phyloP scores from a whole-genome alignment of 192 early-diverging fungal genomes.

The Thamnidium elegans region DNA sequence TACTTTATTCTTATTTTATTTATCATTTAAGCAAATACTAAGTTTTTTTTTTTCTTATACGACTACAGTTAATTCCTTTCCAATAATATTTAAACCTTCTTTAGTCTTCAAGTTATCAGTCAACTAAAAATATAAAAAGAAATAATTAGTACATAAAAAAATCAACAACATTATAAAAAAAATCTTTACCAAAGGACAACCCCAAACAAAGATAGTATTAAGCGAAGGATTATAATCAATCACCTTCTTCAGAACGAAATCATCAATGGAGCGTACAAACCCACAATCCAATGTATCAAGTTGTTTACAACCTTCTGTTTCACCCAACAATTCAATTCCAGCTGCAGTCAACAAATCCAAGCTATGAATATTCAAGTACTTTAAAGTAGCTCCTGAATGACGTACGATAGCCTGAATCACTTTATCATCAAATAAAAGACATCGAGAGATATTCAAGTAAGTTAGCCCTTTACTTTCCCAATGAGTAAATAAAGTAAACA shows the following conservation, averaged over 20 bases:
- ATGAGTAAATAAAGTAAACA: constrained; percentile 44
- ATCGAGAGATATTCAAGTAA: constrained; percentile 59
- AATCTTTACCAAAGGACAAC: constrained; percentile 51
- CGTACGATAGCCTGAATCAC: constrained; percentile 53
- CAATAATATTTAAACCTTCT: neutral
- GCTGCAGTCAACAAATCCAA: constrained; percentile 62
- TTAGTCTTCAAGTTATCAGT: constrained; percentile 1
- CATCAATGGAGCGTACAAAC: constrained; percentile 75
- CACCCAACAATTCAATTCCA: constrained; percentile 52
- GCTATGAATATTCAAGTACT: constrained; percentile 63
- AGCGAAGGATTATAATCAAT: constrained; percentile 50
- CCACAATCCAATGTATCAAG: constrained; percentile 64
- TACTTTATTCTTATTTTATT: too few relatives aligned
- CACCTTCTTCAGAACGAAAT: constrained; percentile 61
- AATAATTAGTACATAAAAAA: too few relatives aligned
- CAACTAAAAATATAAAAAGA: neutral
- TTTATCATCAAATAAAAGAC: constrained; percentile 62
- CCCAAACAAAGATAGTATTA: constrained; percentile 62
- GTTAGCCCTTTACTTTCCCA: constrained; percentile 41
- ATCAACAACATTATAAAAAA: neutral
- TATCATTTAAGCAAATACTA: too few relatives aligned
- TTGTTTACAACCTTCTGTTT: constrained; percentile 37
- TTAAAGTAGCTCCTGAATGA: constrained; percentile 58
- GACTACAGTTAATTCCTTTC: neutral
- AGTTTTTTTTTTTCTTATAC: too few relatives aligned